A percentile compares a stretch with the other conserved stretches of the same genome.
These are phyloP conservation scores for Entelexis paramagnoliae DNA, from an alignment of 1,139 yeast species.

Conservation along the genomic window DNA sequence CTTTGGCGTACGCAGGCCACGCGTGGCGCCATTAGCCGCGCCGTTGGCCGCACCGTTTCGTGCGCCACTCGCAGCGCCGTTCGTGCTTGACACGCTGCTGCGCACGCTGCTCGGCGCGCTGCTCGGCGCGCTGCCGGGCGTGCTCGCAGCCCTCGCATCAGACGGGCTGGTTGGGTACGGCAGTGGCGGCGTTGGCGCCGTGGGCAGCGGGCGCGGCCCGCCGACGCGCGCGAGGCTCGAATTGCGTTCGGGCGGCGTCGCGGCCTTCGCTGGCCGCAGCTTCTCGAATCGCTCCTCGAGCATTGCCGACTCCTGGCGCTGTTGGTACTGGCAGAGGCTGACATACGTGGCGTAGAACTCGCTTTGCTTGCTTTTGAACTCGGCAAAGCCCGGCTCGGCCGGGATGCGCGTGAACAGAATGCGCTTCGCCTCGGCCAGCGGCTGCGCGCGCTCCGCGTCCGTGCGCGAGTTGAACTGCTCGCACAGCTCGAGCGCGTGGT, in stretches of 20 bases:
- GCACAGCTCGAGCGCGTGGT: conserved; percentile 13
- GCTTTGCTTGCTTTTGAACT: conserved; percentile 4
- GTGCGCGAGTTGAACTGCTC: conserved; percentile 11
- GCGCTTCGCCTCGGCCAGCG: conserved; percentile 11
- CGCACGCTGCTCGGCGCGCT: not conserved
- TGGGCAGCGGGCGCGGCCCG: not conserved
- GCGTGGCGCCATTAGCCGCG: not conserved
- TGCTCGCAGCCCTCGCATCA: not conserved
- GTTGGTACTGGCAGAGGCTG: conserved; percentile 6
- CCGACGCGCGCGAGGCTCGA: not conserved
- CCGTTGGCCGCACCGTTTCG: not conserved
- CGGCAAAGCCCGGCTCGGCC: conserved; percentile 12
- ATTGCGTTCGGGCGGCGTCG: not conserved
- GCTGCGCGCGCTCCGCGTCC: conserved; percentile 1
- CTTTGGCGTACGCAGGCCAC: not conserved
- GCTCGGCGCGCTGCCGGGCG: too few species aligned
- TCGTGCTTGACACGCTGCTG: not conserved
- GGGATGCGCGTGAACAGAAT: conserved; percentile 16
- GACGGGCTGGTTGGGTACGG: conserved; percentile 12
- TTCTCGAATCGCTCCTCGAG: conserved; percentile 19
- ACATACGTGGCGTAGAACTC: conserved; percentile 12
- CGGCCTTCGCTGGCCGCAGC: conserved; percentile 11
- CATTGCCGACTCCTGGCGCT: conserved; percentile 9
- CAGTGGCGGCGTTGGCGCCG: not conserved
- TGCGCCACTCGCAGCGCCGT: not conserved